Conservation (phyloP, 768 basidiomycete species). For the Russula abietina region DNA sequence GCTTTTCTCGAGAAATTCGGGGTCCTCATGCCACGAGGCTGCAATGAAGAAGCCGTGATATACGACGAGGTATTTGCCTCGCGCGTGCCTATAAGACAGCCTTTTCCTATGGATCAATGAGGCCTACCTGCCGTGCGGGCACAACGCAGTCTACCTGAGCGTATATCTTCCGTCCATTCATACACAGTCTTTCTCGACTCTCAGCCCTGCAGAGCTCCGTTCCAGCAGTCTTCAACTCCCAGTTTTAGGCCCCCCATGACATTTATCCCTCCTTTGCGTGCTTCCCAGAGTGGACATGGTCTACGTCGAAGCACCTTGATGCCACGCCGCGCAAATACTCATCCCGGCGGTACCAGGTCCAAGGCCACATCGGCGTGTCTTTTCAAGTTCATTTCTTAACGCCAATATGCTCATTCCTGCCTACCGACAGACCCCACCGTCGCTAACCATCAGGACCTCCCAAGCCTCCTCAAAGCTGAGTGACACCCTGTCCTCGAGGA, state of each 20-base stretch:
- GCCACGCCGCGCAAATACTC: constrained; percentile 13
- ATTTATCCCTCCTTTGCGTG: background rate
- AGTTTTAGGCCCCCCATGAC: background rate
- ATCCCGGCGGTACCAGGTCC: background rate
- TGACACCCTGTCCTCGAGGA: constrained; percentile 3
- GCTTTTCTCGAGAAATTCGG: constrained; percentile 13
- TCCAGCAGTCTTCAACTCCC: background rate
- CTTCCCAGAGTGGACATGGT: background rate
- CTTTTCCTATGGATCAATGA: constrained; percentile 15
- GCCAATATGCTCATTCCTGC: background rate
- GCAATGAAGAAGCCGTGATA: constrained; percentile 21
- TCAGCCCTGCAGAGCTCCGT: constrained; percentile 17
- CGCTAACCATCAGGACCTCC: constrained; percentile 1
- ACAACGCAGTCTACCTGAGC: constrained; percentile 5
- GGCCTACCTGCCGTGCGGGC: constrained; percentile 17
- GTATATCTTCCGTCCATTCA: constrained; percentile 14
- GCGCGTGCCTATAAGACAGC: constrained; percentile 17
- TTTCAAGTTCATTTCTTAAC: background rate
- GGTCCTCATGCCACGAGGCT: constrained; percentile 19
- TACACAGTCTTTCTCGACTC: constrained; percentile 14
- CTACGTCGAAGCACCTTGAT: background rate
- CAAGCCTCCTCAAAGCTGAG: background rate
- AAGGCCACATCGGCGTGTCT: constrained; percentile 13
- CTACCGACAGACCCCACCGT: constrained; percentile 13
- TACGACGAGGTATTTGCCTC: constrained; percentile 13